Evolutionary conservation across 805 yeast species (phyloP), one percentile per base, ranked within the genome.

Genomic region (Yamadazyma scolyti): DNA sequence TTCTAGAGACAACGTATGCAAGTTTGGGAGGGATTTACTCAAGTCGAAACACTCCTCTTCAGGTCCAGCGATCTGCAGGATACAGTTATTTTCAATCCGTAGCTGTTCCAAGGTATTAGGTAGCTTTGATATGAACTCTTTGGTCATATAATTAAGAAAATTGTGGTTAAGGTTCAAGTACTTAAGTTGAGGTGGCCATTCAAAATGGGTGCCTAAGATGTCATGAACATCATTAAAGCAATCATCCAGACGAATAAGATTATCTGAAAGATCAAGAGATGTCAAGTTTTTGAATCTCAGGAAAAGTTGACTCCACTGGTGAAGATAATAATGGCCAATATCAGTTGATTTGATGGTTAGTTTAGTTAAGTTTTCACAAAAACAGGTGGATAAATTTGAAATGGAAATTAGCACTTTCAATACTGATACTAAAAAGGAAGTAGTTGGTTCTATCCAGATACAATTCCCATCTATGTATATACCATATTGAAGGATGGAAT

Each of bases 261-360:
- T 58, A 24, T 57, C 52, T 3, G 48, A 34, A n/a, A 62, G 41
- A 23, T 53, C 42, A 20, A 63, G 44, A 14, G 14, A 28, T 13
- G 30, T 27, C 11, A 58, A 31, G 23, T 46, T 46, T 8, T 33
- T 20, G 28, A 60, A 58, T 12, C 47, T 40, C 9, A 34, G 27
- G 20, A 64, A 51, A 3, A 62, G 38, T 23, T 43, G 44, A 20
- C 52, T 46, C 70, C 70, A 64, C 30, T 50, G 50, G 3, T 40
- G 27, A 3, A 51, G 52, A 36, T 43, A 61, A 30, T 52, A 45
- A 6, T 45, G 43, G 4, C 70, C 68, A 2, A 64, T 52, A 23
- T 61, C 62, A 9, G 65, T 58, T n/a, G 52, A 46, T 12, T 40
- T 36, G 12, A 64, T 48, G 10, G 58, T 44, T 4, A 64, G 14